Evolutionary conservation across 139 green algal genomes (phyloP).

Genomic region (Desmodesmus armatus): DNA sequence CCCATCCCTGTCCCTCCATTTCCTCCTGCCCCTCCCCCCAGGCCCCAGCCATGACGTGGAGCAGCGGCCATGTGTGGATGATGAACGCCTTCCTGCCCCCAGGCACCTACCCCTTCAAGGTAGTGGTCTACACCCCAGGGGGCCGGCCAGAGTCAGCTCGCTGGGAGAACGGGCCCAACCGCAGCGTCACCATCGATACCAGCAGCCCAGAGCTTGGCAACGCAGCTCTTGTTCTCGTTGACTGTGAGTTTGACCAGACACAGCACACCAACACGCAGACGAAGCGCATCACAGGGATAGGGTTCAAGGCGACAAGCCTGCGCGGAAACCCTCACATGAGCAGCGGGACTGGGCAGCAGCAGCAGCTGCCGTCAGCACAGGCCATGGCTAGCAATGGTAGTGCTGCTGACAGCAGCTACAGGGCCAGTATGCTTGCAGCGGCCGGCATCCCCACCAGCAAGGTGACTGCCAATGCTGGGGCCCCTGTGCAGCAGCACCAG

Average conservation of each 20-base stretch:
- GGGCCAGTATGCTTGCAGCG: background rate
- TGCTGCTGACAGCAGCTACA: background rate
- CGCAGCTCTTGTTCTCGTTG: slow-evolving; percentile 7
- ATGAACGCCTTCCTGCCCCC: slow-evolving; percentile 27
- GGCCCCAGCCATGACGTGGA: slow-evolving; percentile 37
- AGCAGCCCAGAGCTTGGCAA: slow-evolving; percentile 36
- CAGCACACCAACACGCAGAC: background rate
- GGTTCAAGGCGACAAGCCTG: slow-evolving; percentile 20
- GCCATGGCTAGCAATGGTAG: background rate
- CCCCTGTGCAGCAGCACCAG: background rate
- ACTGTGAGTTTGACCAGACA: slow-evolving; percentile 36
- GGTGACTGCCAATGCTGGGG: slow-evolving; percentile 37
- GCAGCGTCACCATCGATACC: background rate
- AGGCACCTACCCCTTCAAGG: slow-evolving; percentile 35
- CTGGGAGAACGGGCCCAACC: slow-evolving; percentile 26
- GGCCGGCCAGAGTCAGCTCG: background rate
- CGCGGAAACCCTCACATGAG: slow-evolving; percentile 31
- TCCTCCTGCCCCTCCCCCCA: background rate
- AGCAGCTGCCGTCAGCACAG: background rate
- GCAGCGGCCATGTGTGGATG: slow-evolving; percentile 26
- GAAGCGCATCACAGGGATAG: slow-evolving; percentile 27
- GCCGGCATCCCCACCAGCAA: slow-evolving; percentile 30
- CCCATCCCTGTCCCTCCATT: background rate
- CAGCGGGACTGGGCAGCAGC: slow-evolving; percentile 1
- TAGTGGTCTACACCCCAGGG: background rate